Evolutionary conservation across 2,329 filamentous ascomycete genomes (phyloP).

Genomic region (Pseudocercospora vitis): DNA sequence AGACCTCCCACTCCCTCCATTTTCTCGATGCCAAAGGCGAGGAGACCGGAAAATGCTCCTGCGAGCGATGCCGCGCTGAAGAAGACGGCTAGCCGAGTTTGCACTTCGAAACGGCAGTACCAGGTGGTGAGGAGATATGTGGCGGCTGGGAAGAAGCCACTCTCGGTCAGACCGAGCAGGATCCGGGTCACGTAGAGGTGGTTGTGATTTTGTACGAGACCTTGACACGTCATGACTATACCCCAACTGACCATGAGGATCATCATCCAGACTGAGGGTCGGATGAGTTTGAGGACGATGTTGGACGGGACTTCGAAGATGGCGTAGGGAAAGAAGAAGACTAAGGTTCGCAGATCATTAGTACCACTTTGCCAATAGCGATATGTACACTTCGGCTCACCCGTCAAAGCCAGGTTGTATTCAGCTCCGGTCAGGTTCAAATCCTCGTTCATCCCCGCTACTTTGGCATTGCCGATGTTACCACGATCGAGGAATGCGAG

Average conservation of each 20-base stretch:
- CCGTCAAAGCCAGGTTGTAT: slow-evolving; percentile 43
- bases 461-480: slow-evolving; percentile 40
- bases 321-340: slow-evolving; percentile 42
- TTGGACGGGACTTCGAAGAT: slow-evolving; percentile 39
- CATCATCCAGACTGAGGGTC: slow-evolving; percentile 31
- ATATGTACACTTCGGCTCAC: no score
- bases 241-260: slow-evolving; percentile 26
- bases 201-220: neutral
- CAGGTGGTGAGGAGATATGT: neutral
- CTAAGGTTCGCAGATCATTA: no score
- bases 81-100: neutral
- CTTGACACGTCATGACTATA: neutral
- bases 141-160: neutral
- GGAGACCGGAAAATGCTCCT: neutral
- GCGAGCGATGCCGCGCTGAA: neutral
- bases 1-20: neutral
- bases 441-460: slow-evolving; percentile 26
- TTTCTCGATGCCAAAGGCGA: neutral
- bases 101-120: neutral
- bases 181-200: neutral
- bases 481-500: slow-evolving; percentile 49
- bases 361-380: no score
- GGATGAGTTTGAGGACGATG: slow-evolving; percentile 31
- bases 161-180: neutral
- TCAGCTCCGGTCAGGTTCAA: slow-evolving; percentile 24